These are phyloP conservation scores for Geotrichum candidum DNA, from an alignment of 1,139 yeast species.

Conservation along the genomic window DNA sequence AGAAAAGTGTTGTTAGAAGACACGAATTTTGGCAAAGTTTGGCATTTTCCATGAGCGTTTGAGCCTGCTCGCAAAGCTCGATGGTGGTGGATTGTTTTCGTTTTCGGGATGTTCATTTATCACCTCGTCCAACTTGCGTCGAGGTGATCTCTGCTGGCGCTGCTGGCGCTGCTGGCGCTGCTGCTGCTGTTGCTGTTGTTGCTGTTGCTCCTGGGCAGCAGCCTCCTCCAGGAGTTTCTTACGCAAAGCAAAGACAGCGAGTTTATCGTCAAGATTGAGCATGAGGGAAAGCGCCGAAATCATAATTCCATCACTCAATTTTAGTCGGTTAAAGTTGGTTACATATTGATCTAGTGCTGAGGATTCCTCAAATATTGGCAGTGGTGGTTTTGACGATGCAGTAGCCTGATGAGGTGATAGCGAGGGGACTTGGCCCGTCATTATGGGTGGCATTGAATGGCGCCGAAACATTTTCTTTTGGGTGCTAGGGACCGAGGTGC, in stretches of 20 bases:
- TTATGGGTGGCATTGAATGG: neutral
- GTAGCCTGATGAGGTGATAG: neutral
- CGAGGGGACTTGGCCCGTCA: neutral
- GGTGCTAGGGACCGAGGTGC: neutral
- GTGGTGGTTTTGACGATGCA: neutral
- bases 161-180: neutral
- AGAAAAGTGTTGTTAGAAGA: neutral
- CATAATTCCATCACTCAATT: slow-evolving; percentile 6
- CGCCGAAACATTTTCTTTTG: neutral
- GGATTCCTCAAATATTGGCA: neutral
- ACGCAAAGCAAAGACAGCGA: neutral
- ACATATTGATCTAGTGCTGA: neutral
- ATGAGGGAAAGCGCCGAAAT: slow-evolving; percentile 11
- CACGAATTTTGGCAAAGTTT: neutral
- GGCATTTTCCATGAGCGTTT: neutral
- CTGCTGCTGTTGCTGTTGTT: neutral
- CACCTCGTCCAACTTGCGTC: neutral
- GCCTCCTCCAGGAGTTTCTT: neutral
- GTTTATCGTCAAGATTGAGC: slow-evolving; percentile 13
- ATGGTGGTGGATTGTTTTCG: neutral
- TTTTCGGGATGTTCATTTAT: neutral
- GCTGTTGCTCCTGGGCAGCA: neutral
- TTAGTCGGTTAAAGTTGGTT: neutral
- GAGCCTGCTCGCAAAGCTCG: neutral
- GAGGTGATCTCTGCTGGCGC: neutral